Evolutionary conservation across 164 flowering plant genomes (phyloP).

Genomic region (Magnolia sinica): DNA sequence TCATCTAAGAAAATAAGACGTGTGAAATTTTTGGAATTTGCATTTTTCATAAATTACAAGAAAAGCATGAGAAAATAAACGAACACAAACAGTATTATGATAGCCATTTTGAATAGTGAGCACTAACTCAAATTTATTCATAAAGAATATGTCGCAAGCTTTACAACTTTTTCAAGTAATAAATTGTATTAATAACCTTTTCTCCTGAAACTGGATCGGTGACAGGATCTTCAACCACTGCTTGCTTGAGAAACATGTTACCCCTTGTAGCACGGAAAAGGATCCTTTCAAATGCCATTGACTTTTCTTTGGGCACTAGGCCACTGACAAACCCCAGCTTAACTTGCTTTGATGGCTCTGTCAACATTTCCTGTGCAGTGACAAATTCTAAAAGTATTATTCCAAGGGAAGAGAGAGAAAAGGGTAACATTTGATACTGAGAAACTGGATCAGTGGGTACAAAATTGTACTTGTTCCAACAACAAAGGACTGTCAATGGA

Average conservation of each 20-base stretch:
- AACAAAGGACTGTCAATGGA: constrained; percentile 74
- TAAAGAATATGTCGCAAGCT: background rate
- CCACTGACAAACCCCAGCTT: constrained; percentile 86
- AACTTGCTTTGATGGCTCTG: constrained; percentile 79
- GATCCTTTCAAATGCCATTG: constrained; percentile 94
- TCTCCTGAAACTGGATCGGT: constrained; percentile 91
- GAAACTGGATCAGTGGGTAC: constrained; percentile 5
- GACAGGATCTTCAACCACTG: constrained; percentile 68
- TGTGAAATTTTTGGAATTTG: background rate
- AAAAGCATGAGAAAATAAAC: background rate
- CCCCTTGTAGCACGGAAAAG: constrained; percentile 98
- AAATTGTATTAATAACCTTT: constrained; percentile 46
- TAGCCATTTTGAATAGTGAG: background rate
- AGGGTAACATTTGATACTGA: constrained; percentile 1
- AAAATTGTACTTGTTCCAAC: constrained; percentile 53
- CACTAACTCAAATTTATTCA: background rate
- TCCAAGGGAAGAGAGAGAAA: background rate
- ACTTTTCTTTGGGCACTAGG: constrained; percentile 84
- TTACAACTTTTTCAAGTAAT: background rate
- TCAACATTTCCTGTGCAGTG: constrained; percentile 50
- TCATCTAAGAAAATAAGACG: too few relatives aligned
- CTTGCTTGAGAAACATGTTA: constrained; percentile 75
- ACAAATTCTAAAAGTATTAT: constrained; percentile 4
- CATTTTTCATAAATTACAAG: background rate
- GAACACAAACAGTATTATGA: background rate